These are phyloP conservation scores for Microdochium nivale DNA, from an alignment of 2,329 filamentous ascomycete species.

Conservation along the genomic window DNA sequence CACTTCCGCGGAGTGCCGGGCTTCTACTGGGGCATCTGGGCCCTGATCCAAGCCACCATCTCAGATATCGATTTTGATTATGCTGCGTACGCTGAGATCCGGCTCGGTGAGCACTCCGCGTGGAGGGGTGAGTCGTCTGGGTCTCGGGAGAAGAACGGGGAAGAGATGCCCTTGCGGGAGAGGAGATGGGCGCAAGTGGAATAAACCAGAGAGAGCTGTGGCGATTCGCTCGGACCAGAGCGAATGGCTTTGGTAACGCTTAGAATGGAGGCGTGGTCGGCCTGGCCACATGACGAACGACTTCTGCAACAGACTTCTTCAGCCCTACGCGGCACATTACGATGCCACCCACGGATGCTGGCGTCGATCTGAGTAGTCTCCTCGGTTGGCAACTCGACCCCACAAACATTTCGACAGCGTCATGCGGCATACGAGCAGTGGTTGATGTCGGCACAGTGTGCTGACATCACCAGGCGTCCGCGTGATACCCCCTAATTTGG, in stretches of 20 bases:
- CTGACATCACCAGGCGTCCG: no score
- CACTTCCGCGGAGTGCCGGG: conserved; percentile 81
- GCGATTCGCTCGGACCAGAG: not conserved
- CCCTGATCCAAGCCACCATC: conserved; percentile 87
- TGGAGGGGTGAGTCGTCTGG: conserved; percentile 73
- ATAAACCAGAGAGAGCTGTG: conserved; percentile 8
- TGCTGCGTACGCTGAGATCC: conserved; percentile 75
- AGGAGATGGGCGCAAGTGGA: conserved; percentile 62
- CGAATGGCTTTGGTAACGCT: no score
- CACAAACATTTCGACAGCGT: no score
- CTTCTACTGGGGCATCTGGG: conserved; percentile 91
- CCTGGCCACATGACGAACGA: no score
- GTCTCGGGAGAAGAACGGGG: conserved; percentile 39
- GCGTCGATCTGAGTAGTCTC: no score
- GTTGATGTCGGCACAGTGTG: no score
- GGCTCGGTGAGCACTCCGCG: conserved; percentile 85
- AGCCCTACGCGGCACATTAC: not conserved
- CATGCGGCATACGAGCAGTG: no score
- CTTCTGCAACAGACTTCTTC: no score
- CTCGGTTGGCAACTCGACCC: no score
- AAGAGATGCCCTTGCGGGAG: conserved; percentile 56
- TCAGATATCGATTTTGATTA: conserved; percentile 97
- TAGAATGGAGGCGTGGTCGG: no score
- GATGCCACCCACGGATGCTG: no score
- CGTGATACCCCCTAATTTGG: no score